These are phyloP conservation scores for Lobosporangium transversale DNA, from an alignment of 192 early-diverging fungal species.

Conservation along the genomic window DNA sequence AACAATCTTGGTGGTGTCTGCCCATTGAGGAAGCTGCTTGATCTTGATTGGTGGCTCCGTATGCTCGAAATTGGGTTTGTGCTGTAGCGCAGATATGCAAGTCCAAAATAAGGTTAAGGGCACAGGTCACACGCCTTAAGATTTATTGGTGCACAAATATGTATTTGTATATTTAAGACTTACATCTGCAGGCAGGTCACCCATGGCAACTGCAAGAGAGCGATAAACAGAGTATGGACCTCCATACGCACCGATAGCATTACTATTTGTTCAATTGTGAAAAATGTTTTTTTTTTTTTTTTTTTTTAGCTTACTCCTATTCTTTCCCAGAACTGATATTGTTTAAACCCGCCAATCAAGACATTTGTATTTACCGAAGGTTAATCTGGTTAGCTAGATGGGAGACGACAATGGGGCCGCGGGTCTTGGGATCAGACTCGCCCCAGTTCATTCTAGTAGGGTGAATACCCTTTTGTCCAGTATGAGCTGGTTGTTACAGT, in stretches of 20 bases:
- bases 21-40: slow-evolving; percentile 84
- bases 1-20: slow-evolving; percentile 88
- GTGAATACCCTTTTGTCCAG: slow-evolving; percentile 70
- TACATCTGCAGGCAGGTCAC: slow-evolving; percentile 71
- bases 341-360: too few relatives aligned
- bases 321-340: too few relatives aligned
- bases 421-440: slow-evolving; percentile 68
- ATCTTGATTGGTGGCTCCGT: slow-evolving; percentile 88
- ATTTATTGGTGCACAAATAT: neutral
- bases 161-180: neutral
- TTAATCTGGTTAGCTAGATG: slow-evolving; percentile 78
- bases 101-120: neutral
- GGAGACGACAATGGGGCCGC: slow-evolving; percentile 91
- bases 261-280: too few relatives aligned
- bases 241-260: slow-evolving; percentile 96
- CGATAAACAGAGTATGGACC: slow-evolving; percentile 94
- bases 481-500: too few relatives aligned
- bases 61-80: slow-evolving; percentile 86
- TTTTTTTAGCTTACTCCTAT: too few relatives aligned
- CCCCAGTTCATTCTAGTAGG: slow-evolving; percentile 85
- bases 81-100: slow-evolving; percentile 59
- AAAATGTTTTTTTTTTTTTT: too few relatives aligned
- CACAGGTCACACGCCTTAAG: neutral
- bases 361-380: slow-evolving; percentile 60
- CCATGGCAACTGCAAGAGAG: slow-evolving; percentile 90